Percentiles rank a stretch among this genome's conserved stretches.
Evolutionary conservation across 2,329 filamentous ascomycete species (phyloP).

Genomic region (Ampelomyces quisqualis): DNA sequence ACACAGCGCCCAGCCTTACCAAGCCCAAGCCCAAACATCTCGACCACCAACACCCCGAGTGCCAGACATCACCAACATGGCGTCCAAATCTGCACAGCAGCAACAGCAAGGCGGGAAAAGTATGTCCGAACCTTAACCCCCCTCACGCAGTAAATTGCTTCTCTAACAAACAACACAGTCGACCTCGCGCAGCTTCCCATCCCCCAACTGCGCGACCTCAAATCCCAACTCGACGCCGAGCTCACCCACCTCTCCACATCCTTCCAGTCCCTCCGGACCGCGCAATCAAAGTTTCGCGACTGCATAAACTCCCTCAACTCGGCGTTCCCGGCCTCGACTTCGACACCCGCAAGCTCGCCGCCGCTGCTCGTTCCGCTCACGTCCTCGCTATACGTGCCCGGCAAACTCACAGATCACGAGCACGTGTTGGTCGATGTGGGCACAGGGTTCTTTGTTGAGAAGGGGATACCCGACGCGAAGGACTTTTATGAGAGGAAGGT

Average conservation of each 20-base stretch:
- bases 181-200: slow-evolving; percentile 76
- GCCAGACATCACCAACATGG: slow-evolving; percentile 18
- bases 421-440: slow-evolving; percentile 77
- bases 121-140: too few species aligned
- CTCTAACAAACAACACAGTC: slow-evolving; percentile 38
- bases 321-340: slow-evolving; percentile 50
- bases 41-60: slow-evolving; percentile 6
- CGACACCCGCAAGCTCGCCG: slow-evolving; percentile 38
- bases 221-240: slow-evolving; percentile 95
- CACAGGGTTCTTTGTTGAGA: slow-evolving; percentile 93
- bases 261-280: slow-evolving; percentile 83
- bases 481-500: slow-evolving; percentile 70
- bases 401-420: slow-evolving; percentile 60
- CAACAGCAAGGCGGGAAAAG: slow-evolving; percentile 32
- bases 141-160: neutral
- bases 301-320: slow-evolving; percentile 75
- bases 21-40: slow-evolving; percentile 21
- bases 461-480: slow-evolving; percentile 63
- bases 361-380: slow-evolving; percentile 88
- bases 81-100: slow-evolving; percentile 25
- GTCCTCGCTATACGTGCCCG: slow-evolving; percentile 90
- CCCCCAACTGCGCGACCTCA: slow-evolving; percentile 85
- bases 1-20: slow-evolving; percentile 22
- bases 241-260: slow-evolving; percentile 91
- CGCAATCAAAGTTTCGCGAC: slow-evolving; percentile 88